Evolutionary conservation across 2,329 filamentous ascomycete species (phyloP), one percentile per base, ranked within the genome.

Genomic region (Fusarium lyarnte): DNA sequence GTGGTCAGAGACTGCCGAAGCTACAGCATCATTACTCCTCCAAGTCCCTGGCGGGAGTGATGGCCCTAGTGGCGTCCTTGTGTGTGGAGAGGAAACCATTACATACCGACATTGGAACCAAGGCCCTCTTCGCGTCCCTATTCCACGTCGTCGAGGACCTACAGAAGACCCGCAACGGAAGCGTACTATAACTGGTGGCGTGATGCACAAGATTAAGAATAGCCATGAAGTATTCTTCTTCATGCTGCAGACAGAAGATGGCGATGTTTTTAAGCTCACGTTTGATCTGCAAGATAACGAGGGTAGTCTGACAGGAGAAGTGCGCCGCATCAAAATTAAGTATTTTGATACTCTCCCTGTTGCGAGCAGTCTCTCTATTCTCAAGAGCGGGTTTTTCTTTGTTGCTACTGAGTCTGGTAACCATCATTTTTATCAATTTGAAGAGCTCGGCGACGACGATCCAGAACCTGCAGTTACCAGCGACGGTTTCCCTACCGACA

Each of bases 101-200:
- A 97, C 94, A 6, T 99, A 99, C 81, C 91, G 94, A n/a, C 95
- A 98, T 80, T 96, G 94, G 29, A 97, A 97, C 78, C 93, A 97
- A 76, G 92, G 95, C 70, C 90, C 94, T 4, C 94, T 97, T 81
- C 90, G 94, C 38, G 92, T 99, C 25, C 90, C 95, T 0, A 95
- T 99, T 65, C 96, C 97, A 6, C 89, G 96, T 69, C 89, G 96
- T 60, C 90, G 91, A 75, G 96, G 95, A 42, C 90, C 94, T 13
- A 96, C 94, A 0, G 96, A 99, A 81, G 94, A 99, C 78, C 95
- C 95, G 0, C 92, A 94, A 67, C 89, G 96, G 63, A 98, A 97
- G 81, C 92, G 96, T 27, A 91, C 86, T 38, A 95, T 99, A 63
- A 91, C 95, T 3, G 89, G 93, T 4, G 96, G 96, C 49, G 94